Evolutionary conservation across 768 basidiomycete genomes (phyloP), one percentile per base, ranked within the genome.

Genomic region (Russula dissimulans): DNA sequence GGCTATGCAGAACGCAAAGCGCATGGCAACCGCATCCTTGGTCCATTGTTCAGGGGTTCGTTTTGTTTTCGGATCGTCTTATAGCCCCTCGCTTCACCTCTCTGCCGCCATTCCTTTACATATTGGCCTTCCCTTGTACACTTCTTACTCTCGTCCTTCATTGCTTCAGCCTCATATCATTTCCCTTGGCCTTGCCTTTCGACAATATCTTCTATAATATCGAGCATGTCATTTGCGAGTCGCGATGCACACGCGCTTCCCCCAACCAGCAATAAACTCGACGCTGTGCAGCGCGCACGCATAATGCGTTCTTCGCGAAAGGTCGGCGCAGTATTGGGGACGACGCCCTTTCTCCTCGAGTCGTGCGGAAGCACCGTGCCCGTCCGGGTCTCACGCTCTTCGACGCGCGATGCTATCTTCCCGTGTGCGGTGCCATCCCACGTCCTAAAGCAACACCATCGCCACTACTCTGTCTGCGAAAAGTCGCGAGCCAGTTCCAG

Each of bases 301-400:
- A 44, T 58, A 22, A 60, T 66, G 38, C 62, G 65, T 34, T 66
- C 63, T 7, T 60, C 65, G 9, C 63, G 65, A 48, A 66, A 66
- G 34, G 52, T 66, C 7, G 63, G 63, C 26, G 50, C 54, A 15
- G 63, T 66, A 48, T 59, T 66, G 31, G 65, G 65, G 39, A 60
- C 65, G 34, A 65, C 59, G 3, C 63, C 65, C 5, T 57, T 64
- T 31, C 43, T 64, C 34, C 29, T 66, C 42, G 65, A 66, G 36
- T 57, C 63, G 18, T 48, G 29, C 47, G 56, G 62, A 29, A 44
- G 50, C 22, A 43, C 42, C 26, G 46, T 56, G 9, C 43, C 54
- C 17, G 54, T 46, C 38, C 56, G 29, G 2, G 46, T 56, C 6
- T 29, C 42, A 14, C 18, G 15, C 3, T 10, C 59, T 9, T 15